Evolutionary conservation across 2,329 filamentous ascomycete genomes (phyloP).

Genomic region (Monascus ruber): DNA sequence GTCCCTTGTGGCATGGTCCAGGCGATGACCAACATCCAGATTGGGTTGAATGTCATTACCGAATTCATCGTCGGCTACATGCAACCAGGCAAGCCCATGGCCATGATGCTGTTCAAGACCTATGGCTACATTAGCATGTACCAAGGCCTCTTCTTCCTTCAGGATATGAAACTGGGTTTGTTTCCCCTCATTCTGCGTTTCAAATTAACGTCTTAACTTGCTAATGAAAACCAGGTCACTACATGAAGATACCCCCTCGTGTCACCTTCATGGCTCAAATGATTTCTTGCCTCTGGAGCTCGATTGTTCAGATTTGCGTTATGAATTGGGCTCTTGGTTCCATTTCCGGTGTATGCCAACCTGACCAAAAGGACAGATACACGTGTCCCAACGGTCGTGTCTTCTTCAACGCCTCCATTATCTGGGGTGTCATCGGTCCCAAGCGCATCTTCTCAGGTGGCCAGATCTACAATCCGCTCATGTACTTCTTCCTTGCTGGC

Average conservation of each 20-base stretch:
- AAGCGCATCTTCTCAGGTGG: slow-evolving; percentile 55
- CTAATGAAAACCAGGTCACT: slow-evolving; percentile 34
- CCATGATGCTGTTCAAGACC: slow-evolving; percentile 70
- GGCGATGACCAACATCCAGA: slow-evolving; percentile 55
- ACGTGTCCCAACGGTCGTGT: slow-evolving; percentile 47
- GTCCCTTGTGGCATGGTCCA: slow-evolving; percentile 43
- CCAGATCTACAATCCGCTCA: slow-evolving; percentile 50
- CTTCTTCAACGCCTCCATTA: slow-evolving; percentile 58
- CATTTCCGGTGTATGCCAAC: slow-evolving; percentile 55
- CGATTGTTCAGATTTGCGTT: slow-evolving; percentile 37
- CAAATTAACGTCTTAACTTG: neutral
- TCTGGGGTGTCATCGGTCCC: slow-evolving; percentile 65
- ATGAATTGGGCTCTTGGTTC: slow-evolving; percentile 37
- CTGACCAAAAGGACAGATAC: slow-evolving; percentile 47
- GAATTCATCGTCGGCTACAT: slow-evolving; percentile 65
- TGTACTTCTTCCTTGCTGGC: slow-evolving; percentile 63
- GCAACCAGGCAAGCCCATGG: slow-evolving; percentile 57
- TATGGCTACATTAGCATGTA: slow-evolving; percentile 60
- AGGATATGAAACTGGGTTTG: slow-evolving; percentile 51
- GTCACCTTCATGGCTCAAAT: slow-evolving; percentile 43
- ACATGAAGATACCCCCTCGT: slow-evolving; percentile 48
- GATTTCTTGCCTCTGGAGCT: slow-evolving; percentile 39
- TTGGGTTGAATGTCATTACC: slow-evolving; percentile 62
- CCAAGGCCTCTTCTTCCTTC: slow-evolving; percentile 53
- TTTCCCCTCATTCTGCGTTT: neutral